Percentiles rank a stretch among this genome's conserved stretches.
Conservation (phyloP, 2,329 filamentous ascomycete genomes). For the Fusarium sp. region DNA sequence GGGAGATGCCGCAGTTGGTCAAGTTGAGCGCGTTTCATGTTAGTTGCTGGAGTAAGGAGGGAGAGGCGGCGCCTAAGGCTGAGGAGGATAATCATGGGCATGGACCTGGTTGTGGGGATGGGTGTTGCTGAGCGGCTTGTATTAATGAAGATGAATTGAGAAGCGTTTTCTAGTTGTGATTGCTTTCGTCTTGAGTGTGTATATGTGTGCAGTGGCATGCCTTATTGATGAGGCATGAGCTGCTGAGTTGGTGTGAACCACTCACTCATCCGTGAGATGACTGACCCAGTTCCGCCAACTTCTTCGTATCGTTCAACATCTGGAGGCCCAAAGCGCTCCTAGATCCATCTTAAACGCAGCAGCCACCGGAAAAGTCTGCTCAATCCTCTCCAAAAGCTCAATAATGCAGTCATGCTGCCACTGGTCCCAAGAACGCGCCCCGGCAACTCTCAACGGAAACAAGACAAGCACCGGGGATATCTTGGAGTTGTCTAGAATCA, state of each 20-base stretch:
- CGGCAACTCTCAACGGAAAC: conserved; percentile 51
- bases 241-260: neutral
- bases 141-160: neutral
- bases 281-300: neutral
- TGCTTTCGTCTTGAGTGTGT: neutral
- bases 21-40: conserved; percentile 41
- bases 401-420: conserved; percentile 42
- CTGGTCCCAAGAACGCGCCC: conserved; percentile 42
- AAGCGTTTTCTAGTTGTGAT: neutral
- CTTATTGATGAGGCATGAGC: neutral
- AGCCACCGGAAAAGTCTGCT: conserved; percentile 44
- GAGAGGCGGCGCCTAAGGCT: conserved; percentile 6
- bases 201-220: fast-evolving
- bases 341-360: conserved; percentile 41
- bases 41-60: conserved; percentile 34
- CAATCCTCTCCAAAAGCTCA: conserved; percentile 31
- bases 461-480: conserved; percentile 50
- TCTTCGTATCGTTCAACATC: neutral
- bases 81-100: conserved; percentile 31
- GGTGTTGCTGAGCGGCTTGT: conserved; percentile 15
- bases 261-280: neutral
- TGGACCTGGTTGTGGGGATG: conserved; percentile 25
- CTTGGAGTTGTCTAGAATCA: conserved; percentile 29
- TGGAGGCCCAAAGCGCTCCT: conserved; percentile 30
- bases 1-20: conserved; percentile 35